Evolutionary conservation across 768 basidiomycete genomes (phyloP), one percentile per base, ranked within the genome.

Genomic region (Sutorius australiensis): DNA sequence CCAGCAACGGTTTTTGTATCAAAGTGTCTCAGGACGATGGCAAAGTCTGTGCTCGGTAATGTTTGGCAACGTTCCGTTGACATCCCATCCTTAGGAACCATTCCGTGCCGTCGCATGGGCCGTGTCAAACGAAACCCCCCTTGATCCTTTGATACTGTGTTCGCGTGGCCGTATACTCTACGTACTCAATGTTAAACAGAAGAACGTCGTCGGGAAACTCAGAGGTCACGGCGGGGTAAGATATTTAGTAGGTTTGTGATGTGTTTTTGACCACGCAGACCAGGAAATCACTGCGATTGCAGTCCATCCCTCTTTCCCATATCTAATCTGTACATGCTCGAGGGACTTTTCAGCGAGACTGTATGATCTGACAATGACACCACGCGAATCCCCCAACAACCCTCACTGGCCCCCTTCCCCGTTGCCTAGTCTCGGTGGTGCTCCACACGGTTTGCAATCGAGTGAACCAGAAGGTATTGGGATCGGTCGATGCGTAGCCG

Each of bases 221-320:
- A 79, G 84, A 36, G 87, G 86, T 3, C 88, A 90, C 64, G 88
- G 88, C 19, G 85, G 83, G 34, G 88, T 87, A 70, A 71, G 82
- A 69, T 39, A 3, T 43, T n/a, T 44, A 30, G 41, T 43, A 21
- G 12, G 6, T 32, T 48, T n/a, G 13, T 11, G 39, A 42, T 39
- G 30, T n/a, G 19, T 3, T 27, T 12, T 57, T 62, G 60, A 57
- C 39, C 37, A 38, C 14, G 43, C 82, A 79, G 69, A 74, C 27
- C 34, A 69, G 68, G 66, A 69, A 46, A 89, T 92, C 53, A 89
- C 85, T 0, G 83, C 84, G 9, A 78, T 92, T 6, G 78, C 73
- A 0, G 81, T 85, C 7, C 84, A 89, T 64, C 86, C 84, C 6
- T 71, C 60, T 0, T 72, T 71, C 39, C 80, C 83, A 11, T 74